Conservation (phyloP, 2,329 filamentous ascomycete genomes). For the Hymenoscyphus occultus region DNA sequence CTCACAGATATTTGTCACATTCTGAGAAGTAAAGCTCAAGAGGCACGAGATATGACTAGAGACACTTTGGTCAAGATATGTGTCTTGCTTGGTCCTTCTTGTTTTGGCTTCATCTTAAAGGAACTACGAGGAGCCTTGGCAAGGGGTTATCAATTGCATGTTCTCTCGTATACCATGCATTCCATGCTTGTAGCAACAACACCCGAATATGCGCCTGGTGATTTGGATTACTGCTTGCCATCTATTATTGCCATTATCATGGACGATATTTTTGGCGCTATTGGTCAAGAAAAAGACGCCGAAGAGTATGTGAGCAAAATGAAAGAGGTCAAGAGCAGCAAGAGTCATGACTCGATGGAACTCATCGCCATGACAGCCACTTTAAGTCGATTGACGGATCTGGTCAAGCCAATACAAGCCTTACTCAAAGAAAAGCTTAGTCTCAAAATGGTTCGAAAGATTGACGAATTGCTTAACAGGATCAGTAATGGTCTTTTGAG, state of each 20-base stretch:
- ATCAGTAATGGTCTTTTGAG: slow-evolving; percentile 79
- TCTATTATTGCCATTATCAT: slow-evolving; percentile 82
- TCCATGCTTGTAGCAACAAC: slow-evolving; percentile 77
- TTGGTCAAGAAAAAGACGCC: slow-evolving; percentile 94
- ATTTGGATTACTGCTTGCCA: slow-evolving; percentile 82
- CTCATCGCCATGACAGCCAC: slow-evolving; percentile 81
- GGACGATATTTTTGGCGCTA: slow-evolving; percentile 94
- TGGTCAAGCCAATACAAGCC: slow-evolving; percentile 74
- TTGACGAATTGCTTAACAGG: slow-evolving; percentile 82
- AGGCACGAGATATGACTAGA: slow-evolving; percentile 85
- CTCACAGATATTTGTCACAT: slow-evolving; percentile 93
- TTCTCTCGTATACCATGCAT: slow-evolving; percentile 92
- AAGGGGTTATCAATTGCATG: slow-evolving; percentile 88
- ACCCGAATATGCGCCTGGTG: slow-evolving; percentile 72
- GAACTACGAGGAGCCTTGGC: slow-evolving; percentile 81
- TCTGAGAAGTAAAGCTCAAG: slow-evolving; percentile 81
- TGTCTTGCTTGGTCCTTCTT: slow-evolving; percentile 72
- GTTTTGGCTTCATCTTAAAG: slow-evolving; percentile 90
- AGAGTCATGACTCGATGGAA: slow-evolving; percentile 97
- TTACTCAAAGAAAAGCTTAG: slow-evolving; percentile 83
- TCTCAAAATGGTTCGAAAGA: slow-evolving; percentile 78
- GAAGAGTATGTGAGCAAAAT: slow-evolving; percentile 93
- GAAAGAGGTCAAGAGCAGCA: slow-evolving; percentile 97
- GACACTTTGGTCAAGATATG: slow-evolving; percentile 85
- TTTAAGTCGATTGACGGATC: slow-evolving; percentile 66